phyloP scores from a whole-genome alignment of 495 filamentous ascomycete species.

The Neurospora sp. region DNA sequence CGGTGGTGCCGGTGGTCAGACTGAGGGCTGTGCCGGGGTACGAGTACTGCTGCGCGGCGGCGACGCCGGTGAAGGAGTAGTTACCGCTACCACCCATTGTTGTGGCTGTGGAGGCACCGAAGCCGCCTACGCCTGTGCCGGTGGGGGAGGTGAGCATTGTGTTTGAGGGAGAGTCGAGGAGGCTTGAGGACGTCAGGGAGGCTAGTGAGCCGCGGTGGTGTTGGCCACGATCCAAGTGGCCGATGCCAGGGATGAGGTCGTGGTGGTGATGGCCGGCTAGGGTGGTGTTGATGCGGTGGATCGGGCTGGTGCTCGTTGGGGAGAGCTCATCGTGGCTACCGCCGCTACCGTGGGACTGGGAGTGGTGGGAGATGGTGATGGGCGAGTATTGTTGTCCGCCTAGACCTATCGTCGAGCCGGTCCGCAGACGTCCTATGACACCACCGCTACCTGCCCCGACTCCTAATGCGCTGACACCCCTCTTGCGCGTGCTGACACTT shows the following conservation, averaged over 20 bases:
- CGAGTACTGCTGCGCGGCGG: background rate
- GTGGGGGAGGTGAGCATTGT: background rate
- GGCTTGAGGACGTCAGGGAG: background rate
- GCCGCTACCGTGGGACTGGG: background rate
- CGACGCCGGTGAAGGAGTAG: background rate
- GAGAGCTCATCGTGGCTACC: background rate
- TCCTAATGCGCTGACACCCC: constrained; percentile 13
- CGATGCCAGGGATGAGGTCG: background rate
- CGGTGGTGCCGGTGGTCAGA: background rate
- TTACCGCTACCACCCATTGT: background rate
- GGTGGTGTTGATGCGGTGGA: background rate
- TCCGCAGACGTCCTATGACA: background rate
- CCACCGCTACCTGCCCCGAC: background rate
- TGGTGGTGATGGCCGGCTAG: background rate
- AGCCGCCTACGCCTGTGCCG: background rate
- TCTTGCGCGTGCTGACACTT: constrained; percentile 34
- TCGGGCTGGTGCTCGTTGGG: background rate
- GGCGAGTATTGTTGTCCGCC: background rate
- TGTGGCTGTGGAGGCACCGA: background rate
- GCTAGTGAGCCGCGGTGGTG: background rate
- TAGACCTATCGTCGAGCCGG: background rate
- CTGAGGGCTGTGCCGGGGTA: background rate
- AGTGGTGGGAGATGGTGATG: background rate
- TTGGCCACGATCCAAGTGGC: background rate
- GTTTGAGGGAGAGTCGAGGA: background rate